Conservation (phyloP, 805 yeast genomes). For the Cyberlindnera amylophila region DNA sequence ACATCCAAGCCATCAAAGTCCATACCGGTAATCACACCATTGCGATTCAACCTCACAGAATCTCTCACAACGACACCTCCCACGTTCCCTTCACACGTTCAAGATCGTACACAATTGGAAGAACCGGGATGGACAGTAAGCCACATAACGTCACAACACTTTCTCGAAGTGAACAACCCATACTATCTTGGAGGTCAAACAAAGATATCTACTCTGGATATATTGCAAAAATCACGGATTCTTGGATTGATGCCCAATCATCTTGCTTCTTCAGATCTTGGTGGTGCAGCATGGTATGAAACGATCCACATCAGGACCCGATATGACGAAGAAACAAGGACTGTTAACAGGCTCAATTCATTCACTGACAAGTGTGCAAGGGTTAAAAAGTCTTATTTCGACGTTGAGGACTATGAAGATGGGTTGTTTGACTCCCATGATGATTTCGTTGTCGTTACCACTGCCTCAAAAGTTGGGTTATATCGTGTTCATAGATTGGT, state of each 20-base stretch:
- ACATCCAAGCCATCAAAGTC: background rate
- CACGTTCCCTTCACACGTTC: slow-evolving; percentile 25
- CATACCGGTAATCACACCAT: background rate
- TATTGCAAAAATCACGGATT: slow-evolving; percentile 38
- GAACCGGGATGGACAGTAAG: slow-evolving; percentile 56
- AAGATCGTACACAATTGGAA: slow-evolving; percentile 33
- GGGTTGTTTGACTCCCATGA: slow-evolving; percentile 18
- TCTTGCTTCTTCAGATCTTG: slow-evolving; percentile 36
- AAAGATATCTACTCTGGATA: slow-evolving; percentile 31
- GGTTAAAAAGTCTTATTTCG: slow-evolving; percentile 16
- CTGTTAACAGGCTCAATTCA: slow-evolving; percentile 13
- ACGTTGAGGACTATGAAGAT: slow-evolving; percentile 3
- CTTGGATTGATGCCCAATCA: slow-evolving; percentile 40
- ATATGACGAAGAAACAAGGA: slow-evolving; percentile 3
- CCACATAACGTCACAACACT: slow-evolving; percentile 36
- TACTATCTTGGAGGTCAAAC: slow-evolving; percentile 39
- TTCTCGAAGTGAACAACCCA: slow-evolving; percentile 47
- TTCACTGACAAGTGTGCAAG: slow-evolving; percentile 26
- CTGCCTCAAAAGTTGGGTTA: slow-evolving; percentile 41
- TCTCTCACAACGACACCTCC: background rate
- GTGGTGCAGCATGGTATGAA: slow-evolving; percentile 34
- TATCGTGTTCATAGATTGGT: slow-evolving; percentile 42
- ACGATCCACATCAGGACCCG: slow-evolving; percentile 26
- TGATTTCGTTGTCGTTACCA: slow-evolving; percentile 39
- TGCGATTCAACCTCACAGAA: slow-evolving; percentile 1